A percentile compares a stretch with the other conserved stretches of the same genome.
Conservation (phyloP, 2,329 filamentous ascomycete species). For the Claviceps maximensis region DNA sequence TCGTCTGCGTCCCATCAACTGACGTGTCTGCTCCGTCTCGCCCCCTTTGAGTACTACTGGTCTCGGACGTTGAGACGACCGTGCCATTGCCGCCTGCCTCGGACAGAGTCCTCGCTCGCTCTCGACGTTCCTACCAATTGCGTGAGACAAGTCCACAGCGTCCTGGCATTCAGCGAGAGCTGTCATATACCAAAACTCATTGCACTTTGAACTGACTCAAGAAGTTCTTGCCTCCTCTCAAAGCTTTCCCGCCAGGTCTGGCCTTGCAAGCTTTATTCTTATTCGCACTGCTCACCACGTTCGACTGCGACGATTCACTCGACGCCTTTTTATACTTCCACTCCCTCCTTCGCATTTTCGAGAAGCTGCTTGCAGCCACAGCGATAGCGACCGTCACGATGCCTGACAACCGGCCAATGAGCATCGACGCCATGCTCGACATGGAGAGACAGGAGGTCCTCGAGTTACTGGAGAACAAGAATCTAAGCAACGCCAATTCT, state of each 20-base stretch:
- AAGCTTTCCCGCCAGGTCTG: neutral
- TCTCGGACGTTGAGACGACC: too few relatives aligned
- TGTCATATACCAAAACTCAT: neutral
- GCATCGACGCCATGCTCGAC: constrained; percentile 62
- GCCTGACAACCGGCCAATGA: constrained; percentile 42
- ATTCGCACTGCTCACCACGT: too few relatives aligned
- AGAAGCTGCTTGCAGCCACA: neutral
- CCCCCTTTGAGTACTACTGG: neutral
- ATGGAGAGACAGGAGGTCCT: constrained; percentile 65
- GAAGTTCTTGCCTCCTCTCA: neutral
- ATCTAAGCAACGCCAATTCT: constrained; percentile 16
- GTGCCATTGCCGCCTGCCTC: too few relatives aligned
- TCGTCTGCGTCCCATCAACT: neutral
- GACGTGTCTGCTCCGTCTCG: neutral
- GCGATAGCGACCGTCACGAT: constrained; percentile 13
- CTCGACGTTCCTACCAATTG: neutral
- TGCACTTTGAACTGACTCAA: too few relatives aligned
- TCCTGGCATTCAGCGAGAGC: neutral
- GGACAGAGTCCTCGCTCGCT: too few relatives aligned
- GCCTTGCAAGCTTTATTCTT: neutral
- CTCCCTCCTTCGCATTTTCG: neutral
- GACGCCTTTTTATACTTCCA: neutral
- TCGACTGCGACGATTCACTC: neutral
- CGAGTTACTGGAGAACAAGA: constrained; percentile 47
- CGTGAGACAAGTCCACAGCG: neutral